phyloP scores from a whole-genome alignment of 305 asterid genomes.

The Fraxinus xanthoxyloides region DNA sequence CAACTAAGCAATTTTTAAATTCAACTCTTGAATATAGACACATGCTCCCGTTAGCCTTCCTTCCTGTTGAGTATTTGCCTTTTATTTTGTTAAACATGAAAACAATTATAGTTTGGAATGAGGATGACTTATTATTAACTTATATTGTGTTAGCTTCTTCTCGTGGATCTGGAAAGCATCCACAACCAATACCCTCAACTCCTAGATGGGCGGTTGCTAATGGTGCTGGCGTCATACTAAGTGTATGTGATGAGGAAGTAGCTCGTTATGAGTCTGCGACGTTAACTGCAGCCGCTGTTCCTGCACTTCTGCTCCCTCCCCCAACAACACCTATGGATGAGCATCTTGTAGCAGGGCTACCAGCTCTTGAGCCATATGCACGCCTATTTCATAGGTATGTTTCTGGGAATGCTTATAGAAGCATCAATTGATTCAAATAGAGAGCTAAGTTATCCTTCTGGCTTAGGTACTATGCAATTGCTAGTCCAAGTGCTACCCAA shows the following conservation, averaged over 20 bases:
- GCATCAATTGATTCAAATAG: constrained; percentile 15
- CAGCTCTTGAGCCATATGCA: constrained; percentile 99
- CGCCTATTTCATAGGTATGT: constrained; percentile 86
- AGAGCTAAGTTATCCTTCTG: constrained; percentile 35
- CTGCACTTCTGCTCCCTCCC: constrained; percentile 98
- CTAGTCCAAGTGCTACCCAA: constrained; percentile 98
- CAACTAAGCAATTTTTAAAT: background rate
- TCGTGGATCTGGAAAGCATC: constrained; percentile 99
- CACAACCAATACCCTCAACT: constrained; percentile 92
- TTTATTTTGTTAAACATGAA: constrained; percentile 11
- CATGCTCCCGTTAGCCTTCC: background rate
- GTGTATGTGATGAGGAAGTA: constrained; percentile 99
- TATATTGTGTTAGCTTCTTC: constrained; percentile 61
- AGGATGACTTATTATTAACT: constrained; percentile 10
- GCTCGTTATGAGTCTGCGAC: constrained; percentile 95
- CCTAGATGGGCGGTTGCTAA: constrained; percentile 99
- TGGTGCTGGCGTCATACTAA: constrained; percentile 98
- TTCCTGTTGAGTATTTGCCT: background rate
- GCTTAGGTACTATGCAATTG: constrained; percentile 87
- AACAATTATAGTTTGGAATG: constrained; percentile 8
- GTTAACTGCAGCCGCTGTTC: constrained; percentile 96
- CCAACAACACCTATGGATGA: constrained; percentile 98
- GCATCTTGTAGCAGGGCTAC: constrained; percentile 98
- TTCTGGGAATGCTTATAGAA: constrained; percentile 16
- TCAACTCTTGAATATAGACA: background rate